Base-by-base conservation (phyloP, 176 grass and related monocot genomes). In the Leersia perrieri region DNA sequence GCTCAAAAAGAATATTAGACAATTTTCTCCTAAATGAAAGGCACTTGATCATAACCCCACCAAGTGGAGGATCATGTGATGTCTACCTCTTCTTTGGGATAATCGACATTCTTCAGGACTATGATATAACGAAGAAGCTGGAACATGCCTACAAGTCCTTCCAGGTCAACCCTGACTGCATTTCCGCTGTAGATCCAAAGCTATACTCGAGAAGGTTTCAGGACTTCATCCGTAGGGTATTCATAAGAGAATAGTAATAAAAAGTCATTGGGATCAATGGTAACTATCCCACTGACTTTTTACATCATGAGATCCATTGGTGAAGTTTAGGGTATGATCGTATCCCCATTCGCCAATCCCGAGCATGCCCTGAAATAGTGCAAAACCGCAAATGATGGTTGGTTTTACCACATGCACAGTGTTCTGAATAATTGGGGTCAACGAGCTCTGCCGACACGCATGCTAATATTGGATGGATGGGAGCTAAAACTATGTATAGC, bases 71-170 rank as follows among this genome's bases (percentile, higher is more conserved):
- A 76, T 63, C 57, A 10, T 74, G 81, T 73, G 87, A 95, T 67
- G 93, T 95, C 22, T 84, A 92, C 34, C 90, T 95, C 62, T 95
- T 79, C 90, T 92, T 95, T 83, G 93, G 93, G 34, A 95, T 95
- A 66, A 95, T 95, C 6, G 90, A 95, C 63, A 92, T 95, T 63
- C 82, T 89, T 26, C 87, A 89, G 45, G 87, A 89, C 66, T 89
- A 89, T 8, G 87, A 85, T 65, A 95, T 95, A 77, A 81, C 68
- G 55, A 95, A 95, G 87, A 95, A 88, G 63, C 83, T 95, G 8
- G 93, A 95, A 75, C 93, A 92, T 74, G 93, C 93, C 39, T 95
- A 95, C 82, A 95, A 95, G 75, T 95, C 93, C 14, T 90, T 95
- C 23, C 93, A 95, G 41, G 90, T 83, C 62, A 89, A 95, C 79